Percentiles rank a stretch among this genome's conserved stretches.
Evolutionary conservation across 2,329 filamentous ascomycete species (phyloP).

Genomic region (Knoxdaviesia capensis): DNA sequence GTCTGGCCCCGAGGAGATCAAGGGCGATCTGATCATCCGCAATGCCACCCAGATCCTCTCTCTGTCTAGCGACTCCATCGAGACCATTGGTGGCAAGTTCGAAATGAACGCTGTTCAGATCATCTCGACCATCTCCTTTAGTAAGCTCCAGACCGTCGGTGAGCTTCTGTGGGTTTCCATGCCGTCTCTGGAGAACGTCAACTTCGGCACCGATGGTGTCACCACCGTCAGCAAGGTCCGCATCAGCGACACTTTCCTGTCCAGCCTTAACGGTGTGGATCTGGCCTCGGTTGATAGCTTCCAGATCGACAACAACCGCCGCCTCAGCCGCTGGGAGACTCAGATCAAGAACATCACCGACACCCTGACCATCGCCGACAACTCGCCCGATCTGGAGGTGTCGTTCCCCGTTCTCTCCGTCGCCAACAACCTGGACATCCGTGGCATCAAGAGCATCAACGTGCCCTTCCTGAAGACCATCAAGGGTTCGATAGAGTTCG

Average conservation of each 20-base stretch:
- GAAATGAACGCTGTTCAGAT: slow-evolving; percentile 45
- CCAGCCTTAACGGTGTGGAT: slow-evolving; percentile 61
- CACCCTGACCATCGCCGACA: slow-evolving; percentile 55
- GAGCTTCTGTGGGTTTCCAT: slow-evolving; percentile 55
- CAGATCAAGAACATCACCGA: slow-evolving; percentile 57
- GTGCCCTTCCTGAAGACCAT: slow-evolving; percentile 54
- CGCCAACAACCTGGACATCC: slow-evolving; percentile 30
- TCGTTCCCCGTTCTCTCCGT: slow-evolving; percentile 59
- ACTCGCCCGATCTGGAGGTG: slow-evolving; percentile 51
- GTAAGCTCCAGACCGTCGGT: slow-evolving; percentile 41
- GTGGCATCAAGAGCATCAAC: slow-evolving; percentile 55
- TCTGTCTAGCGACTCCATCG: slow-evolving; percentile 40
- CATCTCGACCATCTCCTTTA: slow-evolving; percentile 48
- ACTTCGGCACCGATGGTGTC: slow-evolving; percentile 34
- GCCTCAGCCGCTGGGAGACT: slow-evolving; percentile 56
- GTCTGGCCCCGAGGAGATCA: slow-evolving; percentile 34
- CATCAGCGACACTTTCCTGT: slow-evolving; percentile 75
- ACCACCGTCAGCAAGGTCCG: slow-evolving; percentile 45
- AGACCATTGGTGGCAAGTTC: slow-evolving; percentile 50
- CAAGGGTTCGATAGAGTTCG: slow-evolving; percentile 66
- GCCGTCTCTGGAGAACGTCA: slow-evolving; percentile 30
- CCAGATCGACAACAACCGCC: slow-evolving; percentile 78
- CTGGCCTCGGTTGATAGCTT: slow-evolving; percentile 52
- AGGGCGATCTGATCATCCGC: slow-evolving; percentile 37
- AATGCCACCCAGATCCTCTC: slow-evolving; percentile 36